Evolutionary conservation across 2,329 filamentous ascomycete genomes (phyloP), one percentile per base, ranked within the genome.

Genomic region (Corniculantispora saksenae): DNA sequence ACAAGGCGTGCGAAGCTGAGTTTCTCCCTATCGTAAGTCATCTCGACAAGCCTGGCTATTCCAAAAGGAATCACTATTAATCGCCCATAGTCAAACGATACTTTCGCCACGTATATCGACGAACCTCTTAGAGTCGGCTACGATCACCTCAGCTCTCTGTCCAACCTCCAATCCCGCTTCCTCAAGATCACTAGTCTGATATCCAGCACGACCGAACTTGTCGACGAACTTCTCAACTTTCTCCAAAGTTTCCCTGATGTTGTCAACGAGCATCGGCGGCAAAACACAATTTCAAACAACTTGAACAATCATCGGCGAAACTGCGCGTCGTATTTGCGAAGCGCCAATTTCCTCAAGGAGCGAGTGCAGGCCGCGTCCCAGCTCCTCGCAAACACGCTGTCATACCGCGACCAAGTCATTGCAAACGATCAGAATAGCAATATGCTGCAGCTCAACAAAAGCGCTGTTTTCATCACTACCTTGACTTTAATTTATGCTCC

Each of bases 391-490:
- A 69, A 73, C 23, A 74, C 72, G 2, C 65, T 75, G 40, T 72
- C 70, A 1, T 72, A 73, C 35, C 70, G 70, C 38, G 73, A 75
- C 61, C 73, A 75, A 59, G 67, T 72, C 7, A 69, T 74, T 43
- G 70, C 73, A n/a, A 74, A 74, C 61, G 68, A 74, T 27, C 73
- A 75, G 61, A 74, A 73, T 25, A 66, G 68, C 6, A 74, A 66
- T 12, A 74, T 75, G 72, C 64, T 75, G 1, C 69, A 72, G 45
- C 64, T 75, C 5, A 75, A 75, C 54, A 75, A 75, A 56, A 73
- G 73, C 38, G 73, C 72, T 10, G 72, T 73, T 1, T 75, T 75
- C 64, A 72, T 75, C 43, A 75, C 73, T 9, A 74, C 69, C 0
- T 51, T 75, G 57, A 73, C 72, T 3, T 63, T 75, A 40, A 66